Percentiles rank a stretch among this genome's conserved stretches.
phyloP scores from a whole-genome alignment of 2,329 filamentous ascomycete genomes.

The Emericellopsis cladophorae region DNA sequence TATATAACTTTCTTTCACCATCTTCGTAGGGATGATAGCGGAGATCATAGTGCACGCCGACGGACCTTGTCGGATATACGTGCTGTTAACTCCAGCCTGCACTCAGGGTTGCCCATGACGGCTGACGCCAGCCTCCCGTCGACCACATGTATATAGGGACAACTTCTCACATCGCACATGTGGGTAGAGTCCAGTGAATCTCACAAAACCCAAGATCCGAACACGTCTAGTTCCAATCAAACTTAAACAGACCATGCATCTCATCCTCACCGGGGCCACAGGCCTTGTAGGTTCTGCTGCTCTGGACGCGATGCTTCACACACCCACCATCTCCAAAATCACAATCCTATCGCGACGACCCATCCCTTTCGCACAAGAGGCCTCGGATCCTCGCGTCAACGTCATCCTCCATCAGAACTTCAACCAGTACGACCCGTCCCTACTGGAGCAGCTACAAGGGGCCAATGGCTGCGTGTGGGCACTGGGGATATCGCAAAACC shows the following conservation, averaged over 20 bases:
- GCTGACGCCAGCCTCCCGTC: background rate
- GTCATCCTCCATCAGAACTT: slow-evolving; percentile 62
- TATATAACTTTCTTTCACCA: no score
- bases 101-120: background rate
- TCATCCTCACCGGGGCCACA: slow-evolving; percentile 57
- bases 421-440: slow-evolving; percentile 37
- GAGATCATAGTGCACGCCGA: no score
- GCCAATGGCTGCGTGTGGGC: slow-evolving; percentile 65
- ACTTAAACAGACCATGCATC: slow-evolving; percentile 28
- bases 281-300: slow-evolving; percentile 50
- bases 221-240: no score
- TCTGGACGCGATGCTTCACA: slow-evolving; percentile 47
- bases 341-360: slow-evolving; percentile 55
- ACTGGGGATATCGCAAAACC: slow-evolving; percentile 48
- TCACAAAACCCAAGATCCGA: no score
- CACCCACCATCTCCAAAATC: slow-evolving; percentile 45
- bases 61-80: no score
- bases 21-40: no score
- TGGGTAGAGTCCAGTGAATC: background rate
- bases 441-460: slow-evolving; percentile 47
- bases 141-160: background rate
- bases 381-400: slow-evolving; percentile 44
- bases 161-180: background rate
- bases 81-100: no score
- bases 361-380: slow-evolving; percentile 46